These are phyloP conservation scores for Mortierella claussenii DNA, from an alignment of 192 early-diverging fungal genomes.

Conservation along the genomic window DNA sequence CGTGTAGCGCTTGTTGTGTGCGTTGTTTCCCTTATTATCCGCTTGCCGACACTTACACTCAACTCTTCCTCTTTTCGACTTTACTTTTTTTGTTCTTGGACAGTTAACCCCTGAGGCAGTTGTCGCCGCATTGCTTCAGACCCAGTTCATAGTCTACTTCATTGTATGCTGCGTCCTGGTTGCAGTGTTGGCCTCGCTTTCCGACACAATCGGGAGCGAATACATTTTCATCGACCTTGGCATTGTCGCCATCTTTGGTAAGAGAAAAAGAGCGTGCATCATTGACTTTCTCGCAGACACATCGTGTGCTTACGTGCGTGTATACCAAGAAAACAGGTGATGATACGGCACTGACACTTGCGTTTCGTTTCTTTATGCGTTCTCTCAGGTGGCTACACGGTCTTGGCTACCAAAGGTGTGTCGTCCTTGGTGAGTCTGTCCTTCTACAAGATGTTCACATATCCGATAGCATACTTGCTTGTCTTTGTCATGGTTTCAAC, in stretches of 20 bases:
- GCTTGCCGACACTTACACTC: not conserved
- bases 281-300: too few relatives aligned
- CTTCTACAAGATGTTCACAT: slow-evolving; percentile 71
- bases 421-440: slow-evolving; percentile 72
- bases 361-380: too few relatives aligned
- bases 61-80: not conserved
- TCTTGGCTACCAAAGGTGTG: slow-evolving; percentile 75
- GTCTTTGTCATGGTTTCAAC: slow-evolving; percentile 68
- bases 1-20: not conserved
- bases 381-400: slow-evolving; percentile 74
- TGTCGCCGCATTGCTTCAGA: slow-evolving; percentile 59
- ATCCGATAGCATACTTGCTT: slow-evolving; percentile 72
- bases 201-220: slow-evolving; percentile 57
- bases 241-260: slow-evolving; percentile 77
- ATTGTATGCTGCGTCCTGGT: slow-evolving; percentile 50
- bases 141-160: slow-evolving; percentile 66
- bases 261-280: too few relatives aligned
- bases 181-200: slow-evolving; percentile 52
- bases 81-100: not conserved
- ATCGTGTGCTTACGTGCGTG: too few relatives aligned
- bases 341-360: too few relatives aligned
- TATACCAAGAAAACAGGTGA: too few relatives aligned
- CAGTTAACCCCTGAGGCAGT: slow-evolving; percentile 66
- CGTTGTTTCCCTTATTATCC: too few relatives aligned
- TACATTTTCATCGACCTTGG: slow-evolving; percentile 73